phyloP scores from a whole-genome alignment of 1,139 yeast species.

The Meyerozyma smithsonii region DNA sequence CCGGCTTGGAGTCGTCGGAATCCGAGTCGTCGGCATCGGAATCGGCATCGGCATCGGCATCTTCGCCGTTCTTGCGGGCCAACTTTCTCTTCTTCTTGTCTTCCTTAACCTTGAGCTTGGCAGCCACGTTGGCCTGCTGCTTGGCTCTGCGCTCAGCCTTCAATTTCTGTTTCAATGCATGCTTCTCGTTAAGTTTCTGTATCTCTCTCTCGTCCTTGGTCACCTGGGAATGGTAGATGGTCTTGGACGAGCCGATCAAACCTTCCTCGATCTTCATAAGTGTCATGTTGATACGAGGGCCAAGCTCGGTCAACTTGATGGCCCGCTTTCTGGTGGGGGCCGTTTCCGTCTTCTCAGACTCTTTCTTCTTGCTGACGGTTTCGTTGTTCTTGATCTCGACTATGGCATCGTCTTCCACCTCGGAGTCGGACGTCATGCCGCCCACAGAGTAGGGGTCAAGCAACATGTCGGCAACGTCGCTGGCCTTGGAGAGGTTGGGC shows the following conservation, averaged over 20 bases:
- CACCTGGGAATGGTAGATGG: conserved; percentile 72
- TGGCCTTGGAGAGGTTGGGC: conserved; percentile 66
- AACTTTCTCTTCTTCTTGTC: conserved; percentile 71
- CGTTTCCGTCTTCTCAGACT: conserved; percentile 16
- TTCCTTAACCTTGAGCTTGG: conserved; percentile 69
- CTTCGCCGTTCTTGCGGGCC: conserved; percentile 46
- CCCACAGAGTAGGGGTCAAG: conserved; percentile 80
- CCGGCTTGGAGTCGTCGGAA: conserved; percentile 25
- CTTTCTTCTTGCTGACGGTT: conserved; percentile 19
- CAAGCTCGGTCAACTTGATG: conserved; percentile 86
- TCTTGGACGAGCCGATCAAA: conserved; percentile 68
- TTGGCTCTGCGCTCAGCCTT: conserved; percentile 70
- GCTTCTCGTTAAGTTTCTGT: conserved; percentile 60
- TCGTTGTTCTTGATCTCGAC: conserved; percentile 61
- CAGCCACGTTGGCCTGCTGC: conserved; percentile 75
- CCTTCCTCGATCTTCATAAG: conserved; percentile 91
- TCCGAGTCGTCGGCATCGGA: conserved; percentile 17
- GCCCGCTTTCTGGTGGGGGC: conserved; percentile 66
- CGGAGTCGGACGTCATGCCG: conserved; percentile 85
- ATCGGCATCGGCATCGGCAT: conserved; percentile 20
- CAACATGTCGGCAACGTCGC: conserved; percentile 78
- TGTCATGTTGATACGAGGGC: conserved; percentile 80
- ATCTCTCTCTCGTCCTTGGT: conserved; percentile 60
- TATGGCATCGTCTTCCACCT: conserved; percentile 87
- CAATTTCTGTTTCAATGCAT: conserved; percentile 54